Evolutionary conservation across 202 grass and related monocot genomes (phyloP), one percentile per base, ranked within the genome.

Genomic region (Dendrocalamus latiflorus): DNA sequence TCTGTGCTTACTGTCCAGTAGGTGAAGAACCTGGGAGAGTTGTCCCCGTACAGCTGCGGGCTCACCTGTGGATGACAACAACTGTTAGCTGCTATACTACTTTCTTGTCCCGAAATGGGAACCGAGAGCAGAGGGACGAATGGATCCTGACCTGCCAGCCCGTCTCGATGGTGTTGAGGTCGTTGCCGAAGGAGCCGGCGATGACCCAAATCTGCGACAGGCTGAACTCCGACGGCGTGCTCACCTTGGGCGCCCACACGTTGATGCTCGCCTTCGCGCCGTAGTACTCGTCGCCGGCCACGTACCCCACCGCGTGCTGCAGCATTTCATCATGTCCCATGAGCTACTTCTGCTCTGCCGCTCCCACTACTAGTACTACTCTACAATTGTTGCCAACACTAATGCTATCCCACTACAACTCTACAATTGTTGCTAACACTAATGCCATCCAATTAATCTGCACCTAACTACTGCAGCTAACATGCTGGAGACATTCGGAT

Each of bases 201-300:
- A 96, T 93, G 53, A 96, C 90, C 93, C 93, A 96, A 8, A 96
- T 93, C 88, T 96, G 93, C 25, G 93, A 96, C 25, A 96, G 87
- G 59, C 93, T 96, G 91, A 96, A 96, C 84, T 96, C 93, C 48
- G 88, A 85, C 61, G 88, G 56, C 60, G 79, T 93, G 68, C 80
- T 86, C 67, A 96, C 86, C 72, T 41, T 30, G 47, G 93, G 93
- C 42, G 86, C 90, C 93, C 93, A 96, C 86, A 96, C 93, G 87
- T 93, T 96, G 69, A 96, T 91, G 86, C 88, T 96, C 69, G 93
- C 93, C 69, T 93, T 93, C 11, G 91, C 93, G 59, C 93, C 93
- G 56, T 96, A 96, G 80, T 93, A 96, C 82, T 96, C 76, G 33
- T 93, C 93, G 51, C 93, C 93, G 30, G 86, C 88, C 6, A 96